Evolutionary conservation across 108 stramenopile species (phyloP), one percentile per base, ranked within the genome.

Genomic region (Cyclostephanos invisitatus): DNA sequence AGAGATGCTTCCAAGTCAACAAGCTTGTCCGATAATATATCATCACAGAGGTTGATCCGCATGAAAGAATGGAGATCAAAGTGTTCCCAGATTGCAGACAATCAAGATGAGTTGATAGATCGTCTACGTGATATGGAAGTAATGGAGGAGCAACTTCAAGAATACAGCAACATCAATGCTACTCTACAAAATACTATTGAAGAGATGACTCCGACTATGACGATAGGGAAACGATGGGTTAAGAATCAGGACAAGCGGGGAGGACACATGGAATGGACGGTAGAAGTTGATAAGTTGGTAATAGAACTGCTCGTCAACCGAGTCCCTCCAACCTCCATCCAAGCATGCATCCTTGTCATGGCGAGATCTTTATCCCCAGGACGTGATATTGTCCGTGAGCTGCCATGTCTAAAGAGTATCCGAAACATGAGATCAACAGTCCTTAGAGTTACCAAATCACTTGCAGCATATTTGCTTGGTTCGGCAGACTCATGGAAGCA

Each of bases 391-490:
- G 42, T 69, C 36, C 44, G 47, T 44, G 68, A 69, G 55, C 56
- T 69, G 1, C 56, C 68, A 40, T 40, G 20, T 10, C 40, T 69
- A 24, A 69, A 38, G 42, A 24, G 58, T 25, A 69, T 69, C 32
- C 29, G 54, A 46, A 10, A 69, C 27, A 20, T 69, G 38, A 18
- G 62, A 24, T 44, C 72, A 11, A 28, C 53, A 18, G 54, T 73
- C 8, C 44, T 25, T 38, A 35, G 14, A 9, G 24, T 64, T 15
- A 25, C 63, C 5, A 56, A 54, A 35, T 32, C 63, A 5, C 11
- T 73, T n/a, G 62, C 62, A 15, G 62, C 72, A 47, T 55, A 64
- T 53, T 40, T 37, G 21, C 51, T 73, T 55, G 72, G 54, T 54
- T 56, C 63, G 18, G 62, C 62, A 12, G 25, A 54, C 2, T 9